Evolutionary conservation across 192 early-diverging fungal species (phyloP).

Genomic region (Backusella luteola): DNA sequence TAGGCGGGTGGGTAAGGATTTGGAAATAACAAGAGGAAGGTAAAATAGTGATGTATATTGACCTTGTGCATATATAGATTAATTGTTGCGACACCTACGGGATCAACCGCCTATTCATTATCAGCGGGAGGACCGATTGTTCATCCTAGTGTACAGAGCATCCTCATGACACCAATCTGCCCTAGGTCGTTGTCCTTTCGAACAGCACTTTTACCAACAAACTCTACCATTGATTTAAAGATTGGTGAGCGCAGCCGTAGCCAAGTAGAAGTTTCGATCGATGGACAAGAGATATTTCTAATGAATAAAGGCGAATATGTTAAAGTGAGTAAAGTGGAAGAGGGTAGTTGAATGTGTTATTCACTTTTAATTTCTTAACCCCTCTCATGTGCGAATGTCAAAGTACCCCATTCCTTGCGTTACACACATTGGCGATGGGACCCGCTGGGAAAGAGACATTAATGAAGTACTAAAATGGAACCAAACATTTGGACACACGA

Average conservation of each 20-base stretch:
- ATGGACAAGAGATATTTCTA: constrained; percentile 73
- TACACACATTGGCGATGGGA: constrained; percentile 58
- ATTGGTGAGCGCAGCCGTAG: constrained; percentile 60
- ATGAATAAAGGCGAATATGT: constrained; percentile 65
- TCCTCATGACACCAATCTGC: constrained; percentile 78
- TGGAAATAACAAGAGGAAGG: neutral
- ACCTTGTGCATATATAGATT: constrained; percentile 43
- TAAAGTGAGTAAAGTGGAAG: constrained; percentile 28
- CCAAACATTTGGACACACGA: constrained; percentile 56
- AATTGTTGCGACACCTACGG: constrained; percentile 87
- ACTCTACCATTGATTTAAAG: constrained; percentile 59
- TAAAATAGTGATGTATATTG: neutral
- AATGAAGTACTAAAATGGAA: constrained; percentile 89
- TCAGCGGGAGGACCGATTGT: constrained; percentile 85
- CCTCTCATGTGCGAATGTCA: constrained; percentile 56
- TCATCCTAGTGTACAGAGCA: constrained; percentile 71
- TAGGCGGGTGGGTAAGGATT: constrained; percentile 17
- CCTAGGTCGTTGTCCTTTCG: constrained; percentile 83
- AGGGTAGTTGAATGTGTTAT: too few species aligned
- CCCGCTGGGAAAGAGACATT: constrained; percentile 79
- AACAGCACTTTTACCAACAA: constrained; percentile 77
- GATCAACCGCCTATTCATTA: constrained; percentile 88
- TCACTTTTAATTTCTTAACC: too few species aligned
- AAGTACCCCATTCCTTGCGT: constrained; percentile 78
- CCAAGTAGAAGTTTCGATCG: constrained; percentile 69